Percentiles rank a stretch among this genome's conserved stretches.
These are phyloP conservation scores for Alternaria viburni DNA, from an alignment of 2,329 filamentous ascomycete species.

Conservation along the genomic window DNA sequence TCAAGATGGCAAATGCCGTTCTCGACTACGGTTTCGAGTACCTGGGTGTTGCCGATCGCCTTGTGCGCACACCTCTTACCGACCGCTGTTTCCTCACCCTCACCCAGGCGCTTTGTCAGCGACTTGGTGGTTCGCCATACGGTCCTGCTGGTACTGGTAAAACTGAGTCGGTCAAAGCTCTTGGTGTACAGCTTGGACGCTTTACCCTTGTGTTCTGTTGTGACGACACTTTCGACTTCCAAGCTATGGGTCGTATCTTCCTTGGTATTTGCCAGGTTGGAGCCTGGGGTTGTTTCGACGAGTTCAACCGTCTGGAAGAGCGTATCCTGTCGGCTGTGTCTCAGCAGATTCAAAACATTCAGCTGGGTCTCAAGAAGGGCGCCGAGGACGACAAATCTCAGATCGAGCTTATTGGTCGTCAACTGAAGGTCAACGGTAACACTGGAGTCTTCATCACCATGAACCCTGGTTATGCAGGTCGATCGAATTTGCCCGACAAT, in stretches of 20 bases:
- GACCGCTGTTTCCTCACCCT: constrained; percentile 98
- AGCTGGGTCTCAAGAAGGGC: constrained; percentile 88
- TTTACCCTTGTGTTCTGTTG: constrained; percentile 99
- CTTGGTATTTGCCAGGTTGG: constrained; percentile 98
- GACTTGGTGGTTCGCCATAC: constrained; percentile 94
- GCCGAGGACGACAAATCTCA: constrained; percentile 81
- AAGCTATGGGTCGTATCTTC: constrained; percentile 99
- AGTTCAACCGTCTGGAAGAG: constrained; percentile 99
- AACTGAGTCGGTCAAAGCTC: constrained; percentile 97
- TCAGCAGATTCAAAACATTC: constrained; percentile 99
- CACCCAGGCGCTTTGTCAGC: constrained; percentile 92
- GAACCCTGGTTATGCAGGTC: constrained; percentile 98
- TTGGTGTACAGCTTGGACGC: constrained; percentile 93
- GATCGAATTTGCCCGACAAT: constrained; percentile 97
- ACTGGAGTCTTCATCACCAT: constrained; percentile 99
- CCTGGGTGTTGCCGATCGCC: constrained; percentile 90
- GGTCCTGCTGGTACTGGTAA: constrained; percentile 98
- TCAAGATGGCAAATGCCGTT: constrained; percentile 96
- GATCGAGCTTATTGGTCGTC: constrained; percentile 92
- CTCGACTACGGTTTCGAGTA: constrained; percentile 98
- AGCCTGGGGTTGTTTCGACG: constrained; percentile 99
- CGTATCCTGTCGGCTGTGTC: constrained; percentile 97
- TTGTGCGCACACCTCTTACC: constrained; percentile 94
- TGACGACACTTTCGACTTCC: constrained; percentile 99
- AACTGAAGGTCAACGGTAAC: constrained; percentile 86